A percentile compares a stretch with the other conserved stretches of the same genome.
Conservation (phyloP, 2,329 filamentous ascomycete species). For the Tolypocladium guangdongense region DNA sequence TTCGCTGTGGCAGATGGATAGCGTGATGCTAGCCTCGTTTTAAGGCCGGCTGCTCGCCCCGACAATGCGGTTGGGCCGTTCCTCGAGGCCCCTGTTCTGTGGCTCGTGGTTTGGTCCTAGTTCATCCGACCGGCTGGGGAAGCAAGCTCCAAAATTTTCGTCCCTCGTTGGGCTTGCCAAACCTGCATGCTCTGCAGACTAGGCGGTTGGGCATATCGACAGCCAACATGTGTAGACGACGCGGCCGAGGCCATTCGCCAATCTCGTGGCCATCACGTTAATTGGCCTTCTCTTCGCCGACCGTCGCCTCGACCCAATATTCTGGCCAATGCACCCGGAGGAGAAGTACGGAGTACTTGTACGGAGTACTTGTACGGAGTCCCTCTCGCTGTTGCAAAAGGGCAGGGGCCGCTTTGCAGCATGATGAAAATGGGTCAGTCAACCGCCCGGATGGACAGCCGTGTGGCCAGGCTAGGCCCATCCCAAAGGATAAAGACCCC, state of each 20-base stretch:
- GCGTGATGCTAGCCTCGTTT: conserved; percentile 2
- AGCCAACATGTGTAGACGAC: not conserved
- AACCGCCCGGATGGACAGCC: conserved; percentile 25
- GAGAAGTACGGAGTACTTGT: too few species aligned
- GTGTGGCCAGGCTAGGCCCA: conserved; percentile 19
- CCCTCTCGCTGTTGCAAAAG: too few species aligned
- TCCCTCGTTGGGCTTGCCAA: not conserved
- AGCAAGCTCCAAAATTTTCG: not conserved
- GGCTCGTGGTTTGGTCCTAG: not conserved
- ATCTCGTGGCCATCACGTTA: not conserved
- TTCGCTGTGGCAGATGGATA: not conserved
- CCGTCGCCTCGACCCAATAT: not conserved
- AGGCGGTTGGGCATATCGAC: not conserved
- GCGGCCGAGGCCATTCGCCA: not conserved
- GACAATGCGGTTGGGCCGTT: conserved; percentile 4
- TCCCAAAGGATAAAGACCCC: conserved; percentile 11
- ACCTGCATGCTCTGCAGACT: not conserved
- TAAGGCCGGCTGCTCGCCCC: conserved; percentile 3
- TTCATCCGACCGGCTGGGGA: too few species aligned
- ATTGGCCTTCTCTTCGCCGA: not conserved
- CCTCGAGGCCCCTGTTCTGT: not conserved
- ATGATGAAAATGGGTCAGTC: conserved; percentile 10
- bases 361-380: too few species aligned
- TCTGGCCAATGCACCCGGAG: not conserved
- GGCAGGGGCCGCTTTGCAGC: not conserved